These are phyloP conservation scores for Lactarius hatsudake DNA, from an alignment of 768 basidiomycete genomes.

Conservation along the genomic window DNA sequence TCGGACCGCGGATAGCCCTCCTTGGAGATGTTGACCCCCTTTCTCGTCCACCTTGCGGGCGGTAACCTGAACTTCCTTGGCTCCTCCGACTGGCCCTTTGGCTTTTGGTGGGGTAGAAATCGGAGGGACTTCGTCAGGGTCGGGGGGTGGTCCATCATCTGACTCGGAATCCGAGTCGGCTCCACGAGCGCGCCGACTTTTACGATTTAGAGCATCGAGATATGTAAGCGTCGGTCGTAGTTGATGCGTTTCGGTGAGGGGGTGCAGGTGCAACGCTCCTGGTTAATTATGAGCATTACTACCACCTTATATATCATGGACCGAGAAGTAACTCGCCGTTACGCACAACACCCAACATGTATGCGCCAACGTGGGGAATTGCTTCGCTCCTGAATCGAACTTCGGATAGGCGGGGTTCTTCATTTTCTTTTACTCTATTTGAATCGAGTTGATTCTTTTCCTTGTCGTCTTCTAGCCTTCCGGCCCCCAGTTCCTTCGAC, in stretches of 20 bases:
- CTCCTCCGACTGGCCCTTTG: conserved; percentile 51
- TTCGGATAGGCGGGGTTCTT: conserved; percentile 57
- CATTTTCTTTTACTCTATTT: conserved; percentile 32
- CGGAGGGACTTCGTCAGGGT: conserved; percentile 69
- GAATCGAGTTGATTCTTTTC: conserved; percentile 67
- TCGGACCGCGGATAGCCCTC: conserved; percentile 65
- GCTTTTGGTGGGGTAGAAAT: conserved; percentile 53
- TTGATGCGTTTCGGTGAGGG: conserved; percentile 75
- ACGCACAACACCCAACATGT: conserved; percentile 76
- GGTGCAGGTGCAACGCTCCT: conserved; percentile 77
- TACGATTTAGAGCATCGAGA: conserved; percentile 68
- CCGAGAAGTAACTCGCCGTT: conserved; percentile 49
- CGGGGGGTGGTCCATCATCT: conserved; percentile 75
- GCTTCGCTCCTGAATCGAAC: conserved; percentile 71
- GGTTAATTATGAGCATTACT: conserved; percentile 20
- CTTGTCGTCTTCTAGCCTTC: conserved; percentile 68
- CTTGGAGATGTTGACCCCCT: conserved; percentile 51
- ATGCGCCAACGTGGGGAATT: conserved; percentile 58
- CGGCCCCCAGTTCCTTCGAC: conserved; percentile 61
- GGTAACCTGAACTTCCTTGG: conserved; percentile 75
- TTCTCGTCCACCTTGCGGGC: conserved; percentile 66
- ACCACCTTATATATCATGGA: background rate
- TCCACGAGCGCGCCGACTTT: conserved; percentile 47
- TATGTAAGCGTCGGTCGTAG: conserved; percentile 81
- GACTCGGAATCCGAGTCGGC: conserved; percentile 65